Base-by-base conservation (phyloP, 345 rosid genomes). In the Abelmoschus esculentus region DNA sequence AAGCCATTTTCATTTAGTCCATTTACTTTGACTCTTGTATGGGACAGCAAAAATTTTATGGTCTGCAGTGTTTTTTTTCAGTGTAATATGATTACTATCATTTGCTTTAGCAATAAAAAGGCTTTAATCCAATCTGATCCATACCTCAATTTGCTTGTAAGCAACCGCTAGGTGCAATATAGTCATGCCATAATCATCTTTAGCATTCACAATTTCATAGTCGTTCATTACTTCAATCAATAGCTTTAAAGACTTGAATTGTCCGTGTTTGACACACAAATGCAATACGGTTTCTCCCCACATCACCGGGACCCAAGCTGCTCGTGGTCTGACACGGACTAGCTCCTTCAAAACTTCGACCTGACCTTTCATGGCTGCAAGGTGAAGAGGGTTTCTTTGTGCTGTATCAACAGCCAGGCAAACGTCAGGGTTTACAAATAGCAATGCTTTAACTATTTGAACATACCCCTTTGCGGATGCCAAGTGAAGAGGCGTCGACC, bases 71-170 rank as follows among this genome's bases (percentile, higher is more conserved):
- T 49, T 49, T 66, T 66, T 7, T 50, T 1, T 7, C 36, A 32
- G 22, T 28, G 15, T 4, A 52, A 46, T 32, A 32, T 11, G 14
- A 46, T 46, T 3, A 44, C 18, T 32, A 32, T 4, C 36, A 32
- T 32, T 60, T 7, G 13, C 17, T 18, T 32, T 4, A 32, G 36
- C 36, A 32, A 32, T 32, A 32, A 32, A 32, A 32, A 32, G 36
- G 36, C 36, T 29, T 14, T 22, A 22, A 68, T 17, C 9, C 19
- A 6, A 54, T 32, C 12, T 7, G 7, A 18, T 54, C 38, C 32
- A 13, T 73, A 77, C 81, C 84, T 72, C 76, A 36, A 66, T 67
- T 42, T 80, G 81, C 67, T 72, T 80, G 44, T 18, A 32, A 31
- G 49, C 42, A 63, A 69, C 76, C 10, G 84, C 80, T 2, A 72